phyloP scores from a whole-genome alignment of 352 stramenopile genomes.

The Pythium brachiatum region DNA sequence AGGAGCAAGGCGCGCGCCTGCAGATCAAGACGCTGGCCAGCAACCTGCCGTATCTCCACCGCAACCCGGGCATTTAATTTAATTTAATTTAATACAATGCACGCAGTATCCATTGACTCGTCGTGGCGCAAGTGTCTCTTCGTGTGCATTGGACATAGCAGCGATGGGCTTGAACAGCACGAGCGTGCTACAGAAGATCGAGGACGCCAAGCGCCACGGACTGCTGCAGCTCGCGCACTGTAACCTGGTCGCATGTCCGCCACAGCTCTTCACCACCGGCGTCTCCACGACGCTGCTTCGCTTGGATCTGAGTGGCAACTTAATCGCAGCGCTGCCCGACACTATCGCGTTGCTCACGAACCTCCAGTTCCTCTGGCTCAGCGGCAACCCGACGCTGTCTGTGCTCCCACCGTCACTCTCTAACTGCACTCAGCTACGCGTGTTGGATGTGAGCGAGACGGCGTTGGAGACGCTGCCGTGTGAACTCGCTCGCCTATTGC shows the following conservation, averaged over 20 bases:
- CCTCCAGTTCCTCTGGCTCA: conserved; percentile 82
- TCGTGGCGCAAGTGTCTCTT: not conserved
- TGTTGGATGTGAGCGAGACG: conserved; percentile 76
- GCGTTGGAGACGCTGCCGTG: conserved; percentile 54
- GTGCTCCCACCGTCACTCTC: conserved; percentile 51
- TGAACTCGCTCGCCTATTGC: conserved; percentile 60
- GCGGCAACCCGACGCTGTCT: conserved; percentile 73
- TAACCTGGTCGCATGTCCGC: conserved; percentile 39
- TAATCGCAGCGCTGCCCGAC: conserved; percentile 53
- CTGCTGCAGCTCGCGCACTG: conserved; percentile 57
- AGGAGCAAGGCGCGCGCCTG: conserved; percentile 85
- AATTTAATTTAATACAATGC: not conserved
- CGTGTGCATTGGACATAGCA: not conserved
- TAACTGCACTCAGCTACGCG: conserved; percentile 59
- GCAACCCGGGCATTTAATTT: conserved; percentile 88
- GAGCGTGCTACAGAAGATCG: conserved; percentile 46
- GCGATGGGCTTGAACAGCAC: conserved; percentile 29
- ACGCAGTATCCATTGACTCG: not conserved
- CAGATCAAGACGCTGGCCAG: conserved; percentile 87
- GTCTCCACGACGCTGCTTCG: conserved; percentile 47
- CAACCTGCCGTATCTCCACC: conserved; percentile 94
- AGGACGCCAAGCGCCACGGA: conserved; percentile 56
- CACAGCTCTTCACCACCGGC: conserved; percentile 20
- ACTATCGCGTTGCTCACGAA: conserved; percentile 46
- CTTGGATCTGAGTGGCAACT: conserved; percentile 84